Evolutionary conservation across 495 filamentous ascomycete genomes (phyloP), one percentile per base, ranked within the genome.

Genomic region (Gamarada debralockiae): DNA sequence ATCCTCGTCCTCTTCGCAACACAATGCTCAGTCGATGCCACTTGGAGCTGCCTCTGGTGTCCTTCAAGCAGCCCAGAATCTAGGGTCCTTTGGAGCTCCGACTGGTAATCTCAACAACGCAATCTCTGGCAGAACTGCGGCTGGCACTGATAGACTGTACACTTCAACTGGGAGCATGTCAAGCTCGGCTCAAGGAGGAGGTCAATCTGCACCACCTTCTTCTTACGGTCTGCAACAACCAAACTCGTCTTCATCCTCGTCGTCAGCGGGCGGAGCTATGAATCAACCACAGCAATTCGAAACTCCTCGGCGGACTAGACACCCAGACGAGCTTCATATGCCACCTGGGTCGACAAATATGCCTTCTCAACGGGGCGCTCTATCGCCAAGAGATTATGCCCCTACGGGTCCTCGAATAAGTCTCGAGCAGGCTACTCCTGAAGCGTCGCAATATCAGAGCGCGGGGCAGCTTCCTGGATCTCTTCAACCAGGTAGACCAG

Each of bases 321-420:
- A 77, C 41, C 73, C 79, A 55, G 89, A 92, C 59, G 89, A 95
- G 72, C 76, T 92, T 60, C 89, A 92, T 69, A 85, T 92, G 54
- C 80, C 84, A 37, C 72, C 85, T 13, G 70, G 68, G 44, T 75
- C 82, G 50, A 49, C 43, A 10, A 56, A 47, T 22, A 54, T 57
- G 52, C 50, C 53, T 42, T 50, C 52, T 5, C 65, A 71, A 37
- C 70, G 75, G 44, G 60, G 75, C 18, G 74, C 70, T 53, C 55
- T 74, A 43, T 73, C 74, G 8, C 72, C 75, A 34, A 67, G 73
- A 62, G 73, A 85, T 31, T 80, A 79, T 14, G 78, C 75, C 36
- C 71, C 82, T 10, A 43, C 31, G 29, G 59, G 52, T 10, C 60
- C 60, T 54, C 52, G 53, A 22, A 63, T 63, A 14, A 57, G 48